These are phyloP conservation scores for Botrytis hyacinthi DNA, from an alignment of 2,329 filamentous ascomycete species.

Conservation along the genomic window DNA sequence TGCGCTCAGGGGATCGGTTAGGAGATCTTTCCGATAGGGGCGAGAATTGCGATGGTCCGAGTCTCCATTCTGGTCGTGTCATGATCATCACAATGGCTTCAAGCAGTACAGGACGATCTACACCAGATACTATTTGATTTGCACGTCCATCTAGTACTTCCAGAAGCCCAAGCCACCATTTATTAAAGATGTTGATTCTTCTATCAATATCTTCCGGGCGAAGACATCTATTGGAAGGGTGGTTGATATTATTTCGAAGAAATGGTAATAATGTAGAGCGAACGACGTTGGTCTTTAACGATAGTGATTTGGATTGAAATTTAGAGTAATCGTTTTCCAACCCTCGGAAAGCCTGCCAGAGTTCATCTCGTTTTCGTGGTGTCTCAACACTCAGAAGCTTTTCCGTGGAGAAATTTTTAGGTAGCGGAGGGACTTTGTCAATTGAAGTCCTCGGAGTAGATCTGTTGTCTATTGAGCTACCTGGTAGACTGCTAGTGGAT, in stretches of 20 bases:
- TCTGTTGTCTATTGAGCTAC: slow-evolving; percentile 48
- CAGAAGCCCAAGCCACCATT: slow-evolving; percentile 71
- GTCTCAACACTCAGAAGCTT: slow-evolving; percentile 32
- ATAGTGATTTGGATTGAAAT: slow-evolving; percentile 65
- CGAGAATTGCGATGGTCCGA: slow-evolving; percentile 56
- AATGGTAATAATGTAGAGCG: slow-evolving; percentile 64
- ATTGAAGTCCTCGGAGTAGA: slow-evolving; percentile 45
- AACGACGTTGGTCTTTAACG: slow-evolving; percentile 67
- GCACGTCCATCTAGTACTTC: slow-evolving; percentile 67
- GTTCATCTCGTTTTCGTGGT: slow-evolving; percentile 63
- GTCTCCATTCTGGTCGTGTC: slow-evolving; percentile 68
- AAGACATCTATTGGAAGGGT: slow-evolving; percentile 57
- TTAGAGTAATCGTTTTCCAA: slow-evolving; percentile 68
- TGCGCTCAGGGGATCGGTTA: slow-evolving; percentile 31
- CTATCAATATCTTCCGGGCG: slow-evolving; percentile 68
- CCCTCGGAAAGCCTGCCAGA: slow-evolving; percentile 66
- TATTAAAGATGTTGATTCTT: slow-evolving; percentile 65
- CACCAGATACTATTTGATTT: slow-evolving; percentile 67
- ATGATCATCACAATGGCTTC: slow-evolving; percentile 69
- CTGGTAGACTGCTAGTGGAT: slow-evolving; percentile 40
- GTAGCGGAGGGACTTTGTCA: slow-evolving; percentile 48
- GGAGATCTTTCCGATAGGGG: slow-evolving; percentile 46
- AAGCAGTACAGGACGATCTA: slow-evolving; percentile 67
- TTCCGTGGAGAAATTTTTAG: slow-evolving; percentile 42
- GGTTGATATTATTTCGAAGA: slow-evolving; percentile 56